Base-by-base conservation (phyloP, 2,329 filamentous ascomycete genomes). In the Arthroderma sp. region DNA sequence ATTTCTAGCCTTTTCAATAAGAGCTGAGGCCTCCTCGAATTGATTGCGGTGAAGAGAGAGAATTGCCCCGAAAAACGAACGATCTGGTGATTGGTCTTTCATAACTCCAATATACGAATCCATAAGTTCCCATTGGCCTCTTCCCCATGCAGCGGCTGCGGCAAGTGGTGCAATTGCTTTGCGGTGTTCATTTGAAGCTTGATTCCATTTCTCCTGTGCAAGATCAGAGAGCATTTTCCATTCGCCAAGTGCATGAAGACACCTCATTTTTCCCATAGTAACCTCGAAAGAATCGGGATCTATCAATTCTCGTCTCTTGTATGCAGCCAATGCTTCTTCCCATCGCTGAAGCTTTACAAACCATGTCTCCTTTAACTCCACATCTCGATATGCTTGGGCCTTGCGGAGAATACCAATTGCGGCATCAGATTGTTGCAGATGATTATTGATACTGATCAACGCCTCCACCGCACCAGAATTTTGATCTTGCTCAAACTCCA, bases 181-280 rank as follows among this genome's bases (percentile, higher is more conserved):
- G 66, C 93, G 88, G 59, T 96, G 85, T 61, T 97, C 93, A 4
- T 86, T 81, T 3, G 85, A 84, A 6, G 91, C 93, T 68, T 91
- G 90, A 63, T 87, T 83, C 93, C 93, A 99, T 55, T 91, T 95
- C 68, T 91, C 90, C 67, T 94, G 87, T 0, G 91, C 91, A 56
- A 98, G 78, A 53, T 83, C 84, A 0, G 91, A 94, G 15, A 99
- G 78, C 2, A 89, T 84, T 64, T 97, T 94, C 93, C 93, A 99
- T 71, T 99, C 93, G 61, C 93, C 93, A 37, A 99, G 79, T 7
- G 93, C 94, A 69, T 99, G 93, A 62, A 97, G 76, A 78, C 93
- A 99, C 52, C 93, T 85, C 93, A 99, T 98, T 74, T 98, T 98
- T 63, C 93, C 93, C 91, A 98, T 97, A 35, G 95, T 90, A 56